Conservation (phyloP, 306 rosid species). For the Lagenaria siceraria region DNA sequence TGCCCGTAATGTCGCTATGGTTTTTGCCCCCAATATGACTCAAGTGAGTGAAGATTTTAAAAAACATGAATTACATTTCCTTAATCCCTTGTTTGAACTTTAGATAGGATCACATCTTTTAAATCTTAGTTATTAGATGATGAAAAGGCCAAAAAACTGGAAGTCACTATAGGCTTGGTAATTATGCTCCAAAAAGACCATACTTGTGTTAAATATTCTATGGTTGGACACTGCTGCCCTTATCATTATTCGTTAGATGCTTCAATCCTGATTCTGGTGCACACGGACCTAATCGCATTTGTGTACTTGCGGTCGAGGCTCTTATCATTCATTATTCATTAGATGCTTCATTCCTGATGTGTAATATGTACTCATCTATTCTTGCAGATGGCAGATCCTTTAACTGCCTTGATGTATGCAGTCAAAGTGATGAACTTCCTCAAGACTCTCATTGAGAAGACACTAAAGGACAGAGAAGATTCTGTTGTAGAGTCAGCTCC, state of each 20-base stretch:
- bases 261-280: neutral
- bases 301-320: neutral
- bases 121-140: neutral
- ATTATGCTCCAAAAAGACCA: neutral
- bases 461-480: slow-evolving; percentile 69
- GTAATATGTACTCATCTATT: neutral
- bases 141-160: neutral
- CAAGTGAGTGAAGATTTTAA: too few species aligned
- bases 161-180: neutral
- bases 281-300: neutral
- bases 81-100: neutral
- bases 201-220: neutral
- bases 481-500: slow-evolving; percentile 47
- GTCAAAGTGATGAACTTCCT: slow-evolving; percentile 98
- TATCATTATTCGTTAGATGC: neutral
- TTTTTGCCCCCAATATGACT: slow-evolving; percentile 98
- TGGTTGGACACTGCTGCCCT: neutral
- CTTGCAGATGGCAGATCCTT: slow-evolving; percentile 83
- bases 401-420: slow-evolving; percentile 96
- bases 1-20: slow-evolving; percentile 97
- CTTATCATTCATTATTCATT: too few species aligned
- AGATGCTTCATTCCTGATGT: too few species aligned
- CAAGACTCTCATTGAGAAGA: slow-evolving; percentile 67
- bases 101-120: neutral
- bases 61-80: neutral